phyloP scores from a whole-genome alignment of 129 eudicot genomes.

The Pulicaria dysenterica region DNA sequence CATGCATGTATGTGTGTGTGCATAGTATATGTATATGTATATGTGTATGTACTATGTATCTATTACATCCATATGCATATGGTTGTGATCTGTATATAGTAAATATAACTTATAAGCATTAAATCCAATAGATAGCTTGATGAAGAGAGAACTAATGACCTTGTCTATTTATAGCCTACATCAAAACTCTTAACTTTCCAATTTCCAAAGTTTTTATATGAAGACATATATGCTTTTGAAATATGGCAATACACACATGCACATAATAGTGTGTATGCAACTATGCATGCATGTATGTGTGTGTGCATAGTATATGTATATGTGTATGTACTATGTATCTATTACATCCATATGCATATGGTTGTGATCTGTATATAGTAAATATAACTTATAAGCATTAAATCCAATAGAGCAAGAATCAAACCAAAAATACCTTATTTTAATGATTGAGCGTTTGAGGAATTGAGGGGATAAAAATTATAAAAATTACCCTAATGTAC shows the following conservation, averaged over 20 bases:
- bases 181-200: too few relatives aligned
- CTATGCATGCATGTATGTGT: too few relatives aligned
- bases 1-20: too few relatives aligned
- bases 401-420: conserved; percentile 4
- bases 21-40: too few relatives aligned
- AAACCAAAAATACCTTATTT: neutral
- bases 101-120: conserved; percentile 6
- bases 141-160: too few relatives aligned
- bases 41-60: too few relatives aligned
- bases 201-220: too few relatives aligned
- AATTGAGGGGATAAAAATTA: neutral
- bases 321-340: neutral
- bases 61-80: conserved; percentile 1
- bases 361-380: neutral
- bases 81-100: neutral
- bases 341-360: conserved; percentile 2
- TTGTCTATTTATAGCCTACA: too few relatives aligned
- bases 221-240: too few relatives aligned
- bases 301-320: too few relatives aligned
- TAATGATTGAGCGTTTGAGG: neutral
- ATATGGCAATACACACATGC: too few relatives aligned
- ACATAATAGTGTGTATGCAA: too few relatives aligned
- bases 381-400: conserved; percentile 3
- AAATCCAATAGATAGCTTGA: conserved; percentile 1
- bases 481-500: conserved; percentile 72